Evolutionary conservation across 768 basidiomycete genomes (phyloP).

Genomic region (Xanthoconium stramineum): DNA sequence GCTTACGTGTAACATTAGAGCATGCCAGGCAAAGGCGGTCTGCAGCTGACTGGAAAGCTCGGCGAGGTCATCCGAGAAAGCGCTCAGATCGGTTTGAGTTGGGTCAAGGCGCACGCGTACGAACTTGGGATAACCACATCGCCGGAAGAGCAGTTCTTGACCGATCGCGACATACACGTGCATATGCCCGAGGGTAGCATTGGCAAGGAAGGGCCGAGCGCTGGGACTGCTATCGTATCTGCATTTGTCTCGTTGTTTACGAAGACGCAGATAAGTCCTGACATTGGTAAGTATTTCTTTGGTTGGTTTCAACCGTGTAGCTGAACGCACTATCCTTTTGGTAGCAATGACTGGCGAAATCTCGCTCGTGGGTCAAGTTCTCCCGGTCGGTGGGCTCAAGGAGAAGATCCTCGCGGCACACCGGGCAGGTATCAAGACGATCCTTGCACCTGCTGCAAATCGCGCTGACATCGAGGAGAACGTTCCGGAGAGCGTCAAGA

Average conservation of each 20-base stretch:
- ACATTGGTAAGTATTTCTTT: slow-evolving; percentile 65
- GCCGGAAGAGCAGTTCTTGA: slow-evolving; percentile 72
- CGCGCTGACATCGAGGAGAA: slow-evolving; percentile 96
- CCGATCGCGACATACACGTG: slow-evolving; percentile 86
- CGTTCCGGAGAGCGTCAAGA: slow-evolving; percentile 93
- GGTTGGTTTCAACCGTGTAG: background rate
- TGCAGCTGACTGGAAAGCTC: slow-evolving; percentile 94
- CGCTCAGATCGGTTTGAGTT: slow-evolving; percentile 91
- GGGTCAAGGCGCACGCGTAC: slow-evolving; percentile 88
- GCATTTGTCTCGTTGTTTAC: slow-evolving; percentile 93
- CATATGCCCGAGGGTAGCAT: slow-evolving; percentile 97
- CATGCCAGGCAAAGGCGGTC: slow-evolving; percentile 93
- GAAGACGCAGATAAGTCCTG: slow-evolving; percentile 75
- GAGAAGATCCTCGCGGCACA: slow-evolving; percentile 97
- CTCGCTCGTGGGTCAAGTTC: slow-evolving; percentile 91
- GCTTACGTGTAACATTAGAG: slow-evolving; percentile 43
- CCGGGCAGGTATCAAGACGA: slow-evolving; percentile 92
- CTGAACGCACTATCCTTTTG: background rate
- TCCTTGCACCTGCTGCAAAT: slow-evolving; percentile 83
- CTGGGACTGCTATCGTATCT: slow-evolving; percentile 89
- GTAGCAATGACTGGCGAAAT: slow-evolving; percentile 98
- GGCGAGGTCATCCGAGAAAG: slow-evolving; percentile 98
- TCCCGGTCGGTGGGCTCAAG: slow-evolving; percentile 94
- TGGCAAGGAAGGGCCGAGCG: slow-evolving; percentile 95
- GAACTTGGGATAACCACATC: slow-evolving; percentile 81